Evolutionary conservation across 78 protist genomes (phyloP).

Genomic region (Neovahlkampfia damariscottae): DNA sequence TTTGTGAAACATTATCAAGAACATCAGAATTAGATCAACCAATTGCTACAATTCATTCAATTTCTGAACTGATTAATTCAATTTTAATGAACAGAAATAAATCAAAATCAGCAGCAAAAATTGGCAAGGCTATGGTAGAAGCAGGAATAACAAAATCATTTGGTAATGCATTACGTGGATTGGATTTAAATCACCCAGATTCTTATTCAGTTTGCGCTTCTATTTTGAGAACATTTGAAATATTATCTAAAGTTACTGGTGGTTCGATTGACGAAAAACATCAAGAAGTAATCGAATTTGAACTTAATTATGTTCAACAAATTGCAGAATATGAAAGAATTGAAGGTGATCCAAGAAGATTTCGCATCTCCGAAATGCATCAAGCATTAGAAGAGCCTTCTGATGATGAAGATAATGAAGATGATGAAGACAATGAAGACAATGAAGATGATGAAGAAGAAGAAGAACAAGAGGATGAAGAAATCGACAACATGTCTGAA

Average conservation of each 20-base stretch:
- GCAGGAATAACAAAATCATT: background rate
- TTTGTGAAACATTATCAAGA: no score
- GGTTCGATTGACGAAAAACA: background rate
- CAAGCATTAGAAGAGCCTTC: background rate
- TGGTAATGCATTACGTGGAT: background rate
- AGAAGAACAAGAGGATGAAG: background rate
- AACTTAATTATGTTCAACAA: background rate
- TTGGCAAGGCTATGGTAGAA: background rate
- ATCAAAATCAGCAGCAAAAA: background rate
- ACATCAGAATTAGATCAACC: no score
- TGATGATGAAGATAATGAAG: conserved; percentile 4
- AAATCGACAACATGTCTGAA: background rate
- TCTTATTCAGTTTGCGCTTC: background rate
- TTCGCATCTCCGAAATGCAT: background rate
- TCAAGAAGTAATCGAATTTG: background rate
- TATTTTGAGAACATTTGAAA: background rate
- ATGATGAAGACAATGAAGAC: conserved; percentile 5
- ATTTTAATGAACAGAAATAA: no score
- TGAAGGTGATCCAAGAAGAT: background rate
- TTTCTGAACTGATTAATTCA: no score
- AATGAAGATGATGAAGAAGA: background rate
- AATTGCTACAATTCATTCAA: no score
- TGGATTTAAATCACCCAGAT: background rate
- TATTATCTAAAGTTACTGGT: background rate
- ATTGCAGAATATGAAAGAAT: background rate